Evolutionary conservation across 805 yeast species (phyloP).

Genomic region (Maudiozyma serrabonitensis): DNA sequence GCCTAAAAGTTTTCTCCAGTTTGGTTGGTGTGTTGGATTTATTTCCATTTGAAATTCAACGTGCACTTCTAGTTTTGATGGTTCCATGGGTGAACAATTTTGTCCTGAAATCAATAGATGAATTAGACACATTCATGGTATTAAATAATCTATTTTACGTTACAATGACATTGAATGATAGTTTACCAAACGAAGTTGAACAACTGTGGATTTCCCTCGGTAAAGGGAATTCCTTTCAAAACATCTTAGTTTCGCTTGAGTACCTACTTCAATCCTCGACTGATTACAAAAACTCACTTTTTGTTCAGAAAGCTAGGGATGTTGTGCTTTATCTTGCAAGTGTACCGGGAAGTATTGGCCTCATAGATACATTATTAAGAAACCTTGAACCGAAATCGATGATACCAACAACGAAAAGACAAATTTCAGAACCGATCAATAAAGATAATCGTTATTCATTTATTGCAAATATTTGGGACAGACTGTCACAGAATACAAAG

Average conservation of each 20-base stretch:
- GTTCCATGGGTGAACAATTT: constrained; percentile 91
- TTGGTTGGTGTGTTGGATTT: constrained; percentile 58
- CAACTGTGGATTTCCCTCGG: constrained; percentile 96
- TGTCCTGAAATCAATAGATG: constrained; percentile 44
- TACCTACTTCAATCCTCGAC: constrained; percentile 62
- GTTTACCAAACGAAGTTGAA: constrained; percentile 78
- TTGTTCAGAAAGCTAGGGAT: constrained; percentile 73
- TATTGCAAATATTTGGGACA: constrained; percentile 57
- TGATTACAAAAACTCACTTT: constrained; percentile 56
- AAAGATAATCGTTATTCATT: constrained; percentile 50
- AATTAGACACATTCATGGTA: constrained; percentile 54
- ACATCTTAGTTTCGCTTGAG: constrained; percentile 61
- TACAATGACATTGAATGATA: constrained; percentile 65
- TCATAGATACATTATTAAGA: constrained; percentile 52
- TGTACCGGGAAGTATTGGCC: constrained; percentile 42
- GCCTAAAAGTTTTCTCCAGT: constrained; percentile 55
- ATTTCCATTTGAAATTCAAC: constrained; percentile 49
- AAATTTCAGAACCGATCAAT: constrained; percentile 24
- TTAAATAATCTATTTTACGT: constrained; percentile 74
- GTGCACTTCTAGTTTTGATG: constrained; percentile 70
- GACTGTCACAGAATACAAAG: constrained; percentile 45
- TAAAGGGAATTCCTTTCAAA: constrained; percentile 53
- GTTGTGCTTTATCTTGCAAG: constrained; percentile 62
- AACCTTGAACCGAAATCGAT: constrained; percentile 77
- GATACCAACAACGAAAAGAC: constrained; percentile 61